Evolutionary conservation across 2,329 filamentous ascomycete genomes (phyloP), one percentile per base, ranked within the genome.

Genomic region (Tolypocladium ophioglossoides): DNA sequence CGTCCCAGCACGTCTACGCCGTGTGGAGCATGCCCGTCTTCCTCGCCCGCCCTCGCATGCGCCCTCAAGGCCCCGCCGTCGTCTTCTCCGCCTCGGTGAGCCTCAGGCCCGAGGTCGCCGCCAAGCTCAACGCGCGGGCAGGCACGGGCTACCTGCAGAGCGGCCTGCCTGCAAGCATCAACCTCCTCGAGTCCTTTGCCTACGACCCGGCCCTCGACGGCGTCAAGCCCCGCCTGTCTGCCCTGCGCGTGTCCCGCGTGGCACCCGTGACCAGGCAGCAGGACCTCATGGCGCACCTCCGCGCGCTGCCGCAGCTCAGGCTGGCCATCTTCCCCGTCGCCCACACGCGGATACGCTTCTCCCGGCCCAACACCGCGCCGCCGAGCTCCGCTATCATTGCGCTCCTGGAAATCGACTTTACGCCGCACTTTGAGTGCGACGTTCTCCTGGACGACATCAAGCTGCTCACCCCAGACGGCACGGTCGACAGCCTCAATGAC

Each of bases 151-250:
- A 89, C 63, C 76, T 92, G 35, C 79, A 81, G 38, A 89, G 85
- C 63, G 81, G 83, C 55, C 70, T 84, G 30, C 84, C 88, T 0
- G 79, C 84, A 8, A 84, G 86, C 2, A 75, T 89, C 58, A 94
- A 92, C 66, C 74, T 92, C n/a, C 79, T 94, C 16, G 85, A 88
- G 64, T 79, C 88, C 3, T 87, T 92, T 57, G 77, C 78, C 52
- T 75, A 75, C 57, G 87, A 91, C 63, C 80, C 83, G 24, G 78
- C 77, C 30, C 73, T 90, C 20, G 74, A 72, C 18, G 82, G 84
- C 38, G 72, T 82, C 30, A 77, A 78, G 59, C 86, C 88, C 49
- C 80, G 81, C 34, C 74, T 94, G 2, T 90, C 87, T 11, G 86
- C 88, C 6, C 75, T 87, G 56, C 78, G 87, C 50, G 86, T 92